These are phyloP conservation scores for Lachancea dasiensis DNA, from an alignment of 805 yeast species.

Conservation along the genomic window DNA sequence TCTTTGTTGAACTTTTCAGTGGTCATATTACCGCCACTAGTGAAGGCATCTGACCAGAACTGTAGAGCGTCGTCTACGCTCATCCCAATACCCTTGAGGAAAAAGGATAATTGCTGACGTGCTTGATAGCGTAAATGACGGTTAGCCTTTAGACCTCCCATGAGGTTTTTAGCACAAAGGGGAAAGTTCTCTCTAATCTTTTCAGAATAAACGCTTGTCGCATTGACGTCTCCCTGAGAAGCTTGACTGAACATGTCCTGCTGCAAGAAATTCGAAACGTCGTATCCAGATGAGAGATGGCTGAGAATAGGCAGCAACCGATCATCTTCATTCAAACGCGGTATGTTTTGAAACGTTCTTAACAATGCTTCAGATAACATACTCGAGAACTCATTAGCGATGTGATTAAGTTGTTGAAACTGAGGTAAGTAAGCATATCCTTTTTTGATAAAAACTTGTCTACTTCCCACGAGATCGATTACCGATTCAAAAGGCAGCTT, in stretches of 20 bases:
- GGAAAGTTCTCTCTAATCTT: conserved; percentile 67
- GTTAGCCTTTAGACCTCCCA: conserved; percentile 49
- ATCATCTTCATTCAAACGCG: conserved; percentile 87
- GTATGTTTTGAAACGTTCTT: conserved; percentile 68
- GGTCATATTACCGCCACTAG: conserved; percentile 46
- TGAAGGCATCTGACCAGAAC: conserved; percentile 77
- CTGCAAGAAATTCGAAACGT: conserved; percentile 43
- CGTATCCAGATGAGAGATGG: conserved; percentile 69
- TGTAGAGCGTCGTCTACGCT: conserved; percentile 79
- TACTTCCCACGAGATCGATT: conserved; percentile 64
- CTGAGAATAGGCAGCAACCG: conserved; percentile 77
- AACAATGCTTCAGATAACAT: conserved; percentile 47
- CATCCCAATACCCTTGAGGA: conserved; percentile 86
- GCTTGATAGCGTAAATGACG: conserved; percentile 79
- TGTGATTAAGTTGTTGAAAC: conserved; percentile 64
- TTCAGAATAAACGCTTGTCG: conserved; percentile 50
- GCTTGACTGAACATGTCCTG: conserved; percentile 33
- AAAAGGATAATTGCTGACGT: conserved; percentile 78
- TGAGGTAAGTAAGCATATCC: conserved; percentile 87
- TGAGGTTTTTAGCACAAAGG: conserved; percentile 66
- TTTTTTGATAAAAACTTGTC: conserved; percentile 56
- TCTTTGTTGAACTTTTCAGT: conserved; percentile 80
- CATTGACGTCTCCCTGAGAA: conserved; percentile 47
- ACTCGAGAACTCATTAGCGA: conserved; percentile 61
- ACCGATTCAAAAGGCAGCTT: conserved; percentile 86